Evolutionary conservation across 768 basidiomycete genomes (phyloP).

Genomic region (Podaxis pistillaris): DNA sequence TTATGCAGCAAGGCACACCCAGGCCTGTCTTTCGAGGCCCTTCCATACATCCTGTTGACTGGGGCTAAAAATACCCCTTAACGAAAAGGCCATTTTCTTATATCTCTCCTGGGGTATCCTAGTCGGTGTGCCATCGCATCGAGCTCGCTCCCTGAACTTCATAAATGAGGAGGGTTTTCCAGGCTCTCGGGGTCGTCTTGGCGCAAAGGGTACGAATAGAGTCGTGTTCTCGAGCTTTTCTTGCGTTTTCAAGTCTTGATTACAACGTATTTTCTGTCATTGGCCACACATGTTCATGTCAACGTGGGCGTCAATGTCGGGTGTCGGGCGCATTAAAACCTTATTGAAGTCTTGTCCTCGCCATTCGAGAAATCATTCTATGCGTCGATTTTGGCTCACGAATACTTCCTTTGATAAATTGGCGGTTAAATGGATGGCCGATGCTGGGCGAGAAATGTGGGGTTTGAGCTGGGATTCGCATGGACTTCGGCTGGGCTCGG

Average conservation of each 20-base stretch:
- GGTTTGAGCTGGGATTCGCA: too few relatives aligned
- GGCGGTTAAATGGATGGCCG: too few relatives aligned
- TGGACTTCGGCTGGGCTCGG: too few relatives aligned
- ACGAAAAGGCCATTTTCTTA: neutral
- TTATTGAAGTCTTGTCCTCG: neutral
- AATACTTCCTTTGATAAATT: neutral
- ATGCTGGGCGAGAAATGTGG: too few relatives aligned
- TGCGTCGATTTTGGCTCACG: neutral
- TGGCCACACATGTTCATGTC: neutral
- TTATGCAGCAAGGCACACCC: neutral
- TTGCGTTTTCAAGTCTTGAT: neutral
- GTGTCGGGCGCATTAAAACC: neutral
- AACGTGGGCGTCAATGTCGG: neutral
- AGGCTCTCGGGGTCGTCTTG: too few relatives aligned
- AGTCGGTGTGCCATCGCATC: too few relatives aligned
- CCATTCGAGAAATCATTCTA: neutral
- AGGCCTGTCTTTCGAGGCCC: neutral
- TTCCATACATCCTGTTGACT: neutral
- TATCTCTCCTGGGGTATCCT: neutral
- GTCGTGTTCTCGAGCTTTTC: neutral
- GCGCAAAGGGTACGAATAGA: neutral
- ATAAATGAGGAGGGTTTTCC: too few relatives aligned
- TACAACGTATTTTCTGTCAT: neutral
- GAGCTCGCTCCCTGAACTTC: too few relatives aligned
- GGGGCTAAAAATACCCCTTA: neutral